Evolutionary conservation across 2,329 filamentous ascomycete genomes (phyloP), one percentile per base, ranked within the genome.

Genomic region (Elsinoe batatas): DNA sequence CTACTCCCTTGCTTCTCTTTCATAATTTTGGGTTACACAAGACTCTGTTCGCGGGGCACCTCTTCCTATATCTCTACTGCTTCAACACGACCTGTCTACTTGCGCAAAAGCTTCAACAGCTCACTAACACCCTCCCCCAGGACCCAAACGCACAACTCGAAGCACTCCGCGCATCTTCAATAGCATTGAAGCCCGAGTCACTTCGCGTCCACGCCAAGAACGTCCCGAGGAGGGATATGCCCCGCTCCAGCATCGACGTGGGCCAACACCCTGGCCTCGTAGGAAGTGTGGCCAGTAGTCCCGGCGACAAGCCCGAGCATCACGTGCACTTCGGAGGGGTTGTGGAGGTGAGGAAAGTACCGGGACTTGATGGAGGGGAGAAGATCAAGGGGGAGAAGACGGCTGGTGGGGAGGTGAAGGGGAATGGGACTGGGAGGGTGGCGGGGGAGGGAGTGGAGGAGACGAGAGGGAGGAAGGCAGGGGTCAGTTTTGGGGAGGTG

Each of bases 81-180:
- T 44, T 44, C 40, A 44, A 44, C 40, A 44, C 40, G 5, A 30
- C 26, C 26, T 30, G 26, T 6, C 18, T 20, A 13, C 18, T 26
- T 26, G n/a, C 20, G 12, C 10, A 5, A 15, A 26, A 44, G 18
- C 40, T 44, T 44, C 40, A 30, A 44, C 40, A 44, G 40, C 40
- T 17, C 18, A 49, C 44, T n/a, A 35, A 37, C 36, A 43, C 10
- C 38, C n/a, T 26, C 7, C 20, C 38, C n/a, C 69, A 77, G 74
- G 69, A 77, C 56, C 75, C 75, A 0, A 63, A 65, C 40, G 67
- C 68, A 44, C 71, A 72, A 61, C 73, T 77, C 58, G 74, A 77
- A 58, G 63, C 73, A 58, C 69, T 77, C 10, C 71, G 74, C 42
- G 68, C 72, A 22, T 71, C 68, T 35, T 76, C 74, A 2, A 63